phyloP scores from a whole-genome alignment of 2,329 filamentous ascomycete species.

The Fusarium armeniacum region DNA sequence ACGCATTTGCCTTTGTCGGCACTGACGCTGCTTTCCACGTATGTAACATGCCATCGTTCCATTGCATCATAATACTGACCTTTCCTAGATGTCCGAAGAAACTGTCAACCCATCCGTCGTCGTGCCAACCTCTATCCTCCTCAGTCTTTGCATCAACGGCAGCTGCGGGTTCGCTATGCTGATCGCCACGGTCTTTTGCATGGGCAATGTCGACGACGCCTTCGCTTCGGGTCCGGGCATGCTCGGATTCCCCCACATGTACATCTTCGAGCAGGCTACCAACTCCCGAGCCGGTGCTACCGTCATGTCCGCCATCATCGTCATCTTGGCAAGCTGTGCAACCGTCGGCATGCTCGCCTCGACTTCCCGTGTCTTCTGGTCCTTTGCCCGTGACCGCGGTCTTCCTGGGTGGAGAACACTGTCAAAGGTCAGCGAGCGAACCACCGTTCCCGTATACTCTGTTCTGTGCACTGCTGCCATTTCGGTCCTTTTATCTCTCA shows the following conservation, averaged over 20 bases:
- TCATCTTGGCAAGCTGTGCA: slow-evolving; percentile 63
- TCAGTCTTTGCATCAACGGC: slow-evolving; percentile 64
- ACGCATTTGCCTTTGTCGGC: slow-evolving; percentile 55
- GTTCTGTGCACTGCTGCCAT: slow-evolving; percentile 49
- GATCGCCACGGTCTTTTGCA: slow-evolving; percentile 68
- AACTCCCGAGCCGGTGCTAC: slow-evolving; percentile 62
- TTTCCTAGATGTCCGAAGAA: slow-evolving; percentile 60
- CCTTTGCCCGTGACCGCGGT: slow-evolving; percentile 59
- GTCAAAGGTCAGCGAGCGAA: slow-evolving; percentile 48
- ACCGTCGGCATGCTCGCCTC: slow-evolving; percentile 69
- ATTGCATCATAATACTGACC: neutral
- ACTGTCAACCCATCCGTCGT: slow-evolving; percentile 63
- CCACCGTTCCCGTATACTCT: slow-evolving; percentile 50
- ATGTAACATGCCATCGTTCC: neutral
- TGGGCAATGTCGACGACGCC: slow-evolving; percentile 62
- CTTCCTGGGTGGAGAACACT: slow-evolving; percentile 52
- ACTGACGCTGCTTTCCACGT: slow-evolving; percentile 53
- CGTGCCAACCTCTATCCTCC: slow-evolving; percentile 65
- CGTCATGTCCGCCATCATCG: slow-evolving; percentile 64
- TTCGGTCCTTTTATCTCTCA: slow-evolving; percentile 51
- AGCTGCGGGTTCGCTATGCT: slow-evolving; percentile 68
- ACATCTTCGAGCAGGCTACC: slow-evolving; percentile 68
- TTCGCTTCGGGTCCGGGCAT: slow-evolving; percentile 60
- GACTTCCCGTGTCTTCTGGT: slow-evolving; percentile 69
- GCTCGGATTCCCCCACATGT: slow-evolving; percentile 68